These are phyloP conservation scores for Alternaria metachromatica DNA, from an alignment of 2,329 filamentous ascomycete genomes.

Conservation along the genomic window DNA sequence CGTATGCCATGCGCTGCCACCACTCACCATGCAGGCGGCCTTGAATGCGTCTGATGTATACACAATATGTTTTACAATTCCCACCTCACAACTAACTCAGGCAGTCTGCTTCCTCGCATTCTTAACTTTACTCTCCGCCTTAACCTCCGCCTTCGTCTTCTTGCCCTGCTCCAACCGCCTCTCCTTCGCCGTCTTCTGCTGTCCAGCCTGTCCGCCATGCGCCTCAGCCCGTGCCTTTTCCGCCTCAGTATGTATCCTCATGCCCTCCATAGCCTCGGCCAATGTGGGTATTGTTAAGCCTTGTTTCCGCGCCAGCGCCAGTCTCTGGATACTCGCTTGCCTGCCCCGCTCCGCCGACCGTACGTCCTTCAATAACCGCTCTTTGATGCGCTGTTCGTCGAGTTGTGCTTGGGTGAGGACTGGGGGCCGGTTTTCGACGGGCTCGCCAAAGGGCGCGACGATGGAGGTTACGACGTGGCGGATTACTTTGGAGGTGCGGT, in stretches of 20 bases:
- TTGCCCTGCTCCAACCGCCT: conserved; percentile 31
- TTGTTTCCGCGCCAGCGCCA: conserved; percentile 37
- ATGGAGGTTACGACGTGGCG: conserved; percentile 78
- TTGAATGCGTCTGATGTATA: neutral
- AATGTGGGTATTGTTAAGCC: conserved; percentile 38
- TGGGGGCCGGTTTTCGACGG: conserved; percentile 68
- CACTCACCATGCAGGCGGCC: neutral
- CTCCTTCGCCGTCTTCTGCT: conserved; percentile 35
- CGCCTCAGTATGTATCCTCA: conserved; percentile 28
- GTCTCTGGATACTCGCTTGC: conserved; percentile 31
- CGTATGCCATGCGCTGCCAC: neutral
- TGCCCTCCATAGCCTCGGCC: conserved; percentile 40
- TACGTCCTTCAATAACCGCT: conserved; percentile 65
- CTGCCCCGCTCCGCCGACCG: conserved; percentile 53
- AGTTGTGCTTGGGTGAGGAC: conserved; percentile 71
- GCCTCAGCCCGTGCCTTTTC: conserved; percentile 28
- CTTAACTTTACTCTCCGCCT: conserved; percentile 33
- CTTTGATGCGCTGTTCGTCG: conserved; percentile 60
- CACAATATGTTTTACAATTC: conserved; percentile 5
- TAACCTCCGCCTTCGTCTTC: conserved; percentile 32
- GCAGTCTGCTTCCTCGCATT: conserved; percentile 29
- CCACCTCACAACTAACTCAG: neutral
- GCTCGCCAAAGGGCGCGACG: conserved; percentile 71
- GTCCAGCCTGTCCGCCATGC: conserved; percentile 35
- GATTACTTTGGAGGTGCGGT: conserved; percentile 70